Base-by-base conservation (phyloP, 1,284 basidiomycete species). In the Moesziomyces parantarcticus region DNA sequence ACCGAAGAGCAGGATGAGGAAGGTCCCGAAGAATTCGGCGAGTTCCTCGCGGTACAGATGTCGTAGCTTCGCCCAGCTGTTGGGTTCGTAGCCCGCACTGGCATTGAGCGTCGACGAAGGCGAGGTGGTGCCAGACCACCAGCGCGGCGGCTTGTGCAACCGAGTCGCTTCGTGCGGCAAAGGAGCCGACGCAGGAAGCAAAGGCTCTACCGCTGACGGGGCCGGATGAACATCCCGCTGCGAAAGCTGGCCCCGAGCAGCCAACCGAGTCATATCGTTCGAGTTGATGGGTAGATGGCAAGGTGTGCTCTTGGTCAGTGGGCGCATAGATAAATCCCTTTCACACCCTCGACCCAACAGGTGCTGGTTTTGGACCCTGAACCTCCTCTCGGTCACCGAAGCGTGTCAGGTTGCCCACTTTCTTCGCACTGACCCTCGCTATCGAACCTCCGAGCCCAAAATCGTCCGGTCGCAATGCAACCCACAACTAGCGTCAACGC, bases 1-100 rank as follows among this genome's bases (percentile, higher is more conserved):
- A 18, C 79, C 79, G 36, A 81, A 80, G 46, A 81, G 46, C 43
- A 81, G 63, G 63, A 80, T 78, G 20, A 72, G 58, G n/a, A 78
- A 70, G 5, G 77, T 65, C 14, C 78, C 78, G 14, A 66, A 70
- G 61, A 77, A 72, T 42, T 80, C 76, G 45, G 76, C 74, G 11
- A 78, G 49, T 41, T 77, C 75, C 52, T 78, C 76, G 18, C 70
- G 58, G 39, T 68, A 76, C 8, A 73, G 20, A 14, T 77, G 53
- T 7, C 77, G 65, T 9, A 76, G 50, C 9, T 48, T 55, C 8
- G 74, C 63, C 60, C 71, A 68, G 13, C 32, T 39, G 49, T 79
- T 78, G 9, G 76, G 63, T 32, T 58, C 46, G 14, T 7, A 14
- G 7, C 14, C 14, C 16, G 6, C 36, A 18, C 36, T 8, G 36